Base-by-base conservation (phyloP, 331 rosid genomes). In the Saraca asoca region DNA sequence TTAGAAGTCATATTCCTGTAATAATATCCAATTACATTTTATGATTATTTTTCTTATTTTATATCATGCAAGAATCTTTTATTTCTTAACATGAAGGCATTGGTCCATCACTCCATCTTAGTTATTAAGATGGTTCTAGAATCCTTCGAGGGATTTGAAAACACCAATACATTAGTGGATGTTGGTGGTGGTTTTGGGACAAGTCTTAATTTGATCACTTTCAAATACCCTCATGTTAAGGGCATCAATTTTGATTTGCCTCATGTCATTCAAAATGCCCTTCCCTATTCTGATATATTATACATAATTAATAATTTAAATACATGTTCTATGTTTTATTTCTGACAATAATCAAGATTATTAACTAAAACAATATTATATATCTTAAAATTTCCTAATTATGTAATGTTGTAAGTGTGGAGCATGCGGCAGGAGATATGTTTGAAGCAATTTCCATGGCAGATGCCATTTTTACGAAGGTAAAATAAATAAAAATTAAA, bases 341-440 rank as follows among this genome's bases (percentile, higher is more conserved):
- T n/a, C n/a, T n/a, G n/a, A n/a, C n/a, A n/a, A n/a, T n/a, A n/a
- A n/a, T n/a, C n/a, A n/a, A n/a, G n/a, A n/a, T n/a, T n/a, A n/a
- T n/a, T n/a, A n/a, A n/a, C n/a, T n/a, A n/a, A n/a, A n/a, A n/a
- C n/a, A n/a, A n/a, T n/a, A n/a, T n/a, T n/a, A n/a, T n/a, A n/a
- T n/a, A n/a, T n/a, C n/a, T n/a, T n/a, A 42, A 41, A 37, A 37
- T 6, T 37, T 56, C 7, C 8, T 37, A 37, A 43, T 31, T 72
- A 7, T 17, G 4, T n/a, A 20, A 24, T 49, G 49, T 78, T 68
- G 62, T 65, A 82, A 83, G 86, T 2, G 80, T 86, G 6, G 75
- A 86, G 61, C 88, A 86, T 51, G 55, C 79, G 8, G 80, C 49
- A 0, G 91, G 87, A 73, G 82, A 85, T 55, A 83, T 86, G 91